Evolutionary conservation across 768 basidiomycete species (phyloP), one percentile per base, ranked within the genome.

Genomic region (Russula griseocarnosa): DNA sequence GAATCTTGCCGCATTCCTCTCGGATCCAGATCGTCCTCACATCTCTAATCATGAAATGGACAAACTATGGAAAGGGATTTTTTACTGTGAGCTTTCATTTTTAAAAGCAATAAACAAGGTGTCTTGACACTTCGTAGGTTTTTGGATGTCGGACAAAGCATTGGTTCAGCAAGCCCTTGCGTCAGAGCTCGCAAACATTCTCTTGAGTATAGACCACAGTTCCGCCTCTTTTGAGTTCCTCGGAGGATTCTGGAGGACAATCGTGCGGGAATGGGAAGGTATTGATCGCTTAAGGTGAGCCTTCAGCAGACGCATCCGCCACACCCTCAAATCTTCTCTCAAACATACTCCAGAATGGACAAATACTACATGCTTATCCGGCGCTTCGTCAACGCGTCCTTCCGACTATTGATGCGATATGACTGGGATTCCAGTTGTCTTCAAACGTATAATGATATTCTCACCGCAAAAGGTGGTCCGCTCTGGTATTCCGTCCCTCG

Each of bases 121-220:
- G 59, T 34, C n/a, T 8, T 53, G 42, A 67, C 62, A 70, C 42
- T 62, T 32, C 46, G 20, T 30, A 97, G 95, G 96, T 73, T 98
- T 94, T 76, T 99, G 96, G 95, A 98, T 98, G 94, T 98, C 95
- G 11, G 96, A 99, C 76, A 99, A 98, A 73, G 95, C 95, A 5
- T 82, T 95, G 10, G 90, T 98, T 9, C 96, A 98, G 73, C 96
- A 98, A 73, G 87, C 86, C 16, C 82, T 99, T 18, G 93, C 96
- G 0, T 79, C 82, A 18, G 91, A 94, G 69, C 76, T 99, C 44
- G 90, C 96, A 20, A 86, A 92, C 67, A 78, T 98, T 44, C 71
- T 94, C 6, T 76, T 98, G 54, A 82, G 79, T 11, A 91, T 95
- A 50, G 77, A 82, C 30, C 76, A 80, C 62, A 76, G 79, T 3